phyloP scores from a whole-genome alignment of 1,139 yeast genomes.

The Yamadazyma spencermartinsiae region DNA sequence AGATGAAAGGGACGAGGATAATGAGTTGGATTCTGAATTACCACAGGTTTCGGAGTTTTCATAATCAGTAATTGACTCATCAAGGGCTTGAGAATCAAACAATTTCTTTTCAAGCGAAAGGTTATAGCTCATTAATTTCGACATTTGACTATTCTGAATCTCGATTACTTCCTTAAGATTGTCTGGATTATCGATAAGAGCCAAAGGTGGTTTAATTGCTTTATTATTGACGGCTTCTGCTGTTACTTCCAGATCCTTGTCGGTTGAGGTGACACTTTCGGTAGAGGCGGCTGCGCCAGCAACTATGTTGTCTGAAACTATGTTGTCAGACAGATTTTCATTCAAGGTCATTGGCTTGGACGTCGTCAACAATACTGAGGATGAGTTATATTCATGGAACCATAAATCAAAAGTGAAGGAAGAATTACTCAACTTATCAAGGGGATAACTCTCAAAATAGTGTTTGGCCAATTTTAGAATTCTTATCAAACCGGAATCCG shows the following conservation, averaged over 20 bases:
- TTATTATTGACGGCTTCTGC: not conserved
- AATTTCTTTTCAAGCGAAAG: conserved; percentile 21
- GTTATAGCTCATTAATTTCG: conserved; percentile 23
- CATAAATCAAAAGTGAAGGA: conserved; percentile 32
- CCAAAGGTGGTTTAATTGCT: not conserved
- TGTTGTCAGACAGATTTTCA: not conserved
- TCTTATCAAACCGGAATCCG: conserved; percentile 33
- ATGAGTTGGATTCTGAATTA: conserved; percentile 28
- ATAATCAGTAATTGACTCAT: conserved; percentile 20
- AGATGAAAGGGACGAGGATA: conserved; percentile 40
- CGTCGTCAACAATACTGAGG: conserved; percentile 28
- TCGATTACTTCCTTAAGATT: conserved; percentile 19
- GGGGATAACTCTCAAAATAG: conserved; percentile 31
- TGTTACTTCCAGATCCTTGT: not conserved
- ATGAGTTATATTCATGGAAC: conserved; percentile 33
- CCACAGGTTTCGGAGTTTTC: conserved; percentile 14
- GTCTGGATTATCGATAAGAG: conserved; percentile 7
- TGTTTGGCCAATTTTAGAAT: conserved; percentile 37
- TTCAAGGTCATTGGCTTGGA: conserved; percentile 14
- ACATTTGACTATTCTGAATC: conserved; percentile 35
- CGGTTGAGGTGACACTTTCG: not conserved
- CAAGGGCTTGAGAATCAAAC: conserved; percentile 22
- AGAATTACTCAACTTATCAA: conserved; percentile 24
- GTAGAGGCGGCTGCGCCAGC: not conserved
- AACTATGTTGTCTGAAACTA: no score